Conservation (phyloP, 2,329 filamentous ascomycete species). For the Alternaria solani region DNA sequence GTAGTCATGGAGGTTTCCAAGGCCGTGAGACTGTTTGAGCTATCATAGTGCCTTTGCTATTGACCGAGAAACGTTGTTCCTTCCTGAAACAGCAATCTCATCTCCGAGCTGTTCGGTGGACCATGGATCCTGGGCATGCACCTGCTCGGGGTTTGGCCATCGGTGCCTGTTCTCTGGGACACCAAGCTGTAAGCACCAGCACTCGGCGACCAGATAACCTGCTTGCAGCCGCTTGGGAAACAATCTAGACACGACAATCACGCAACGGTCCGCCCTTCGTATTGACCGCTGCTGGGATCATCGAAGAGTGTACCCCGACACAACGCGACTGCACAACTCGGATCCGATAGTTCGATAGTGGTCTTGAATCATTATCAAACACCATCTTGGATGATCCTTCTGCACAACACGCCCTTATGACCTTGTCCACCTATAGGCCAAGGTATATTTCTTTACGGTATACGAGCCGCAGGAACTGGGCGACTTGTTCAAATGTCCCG, state of each 20-base stretch:
- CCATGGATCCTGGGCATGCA: background rate
- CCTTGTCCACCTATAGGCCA: background rate
- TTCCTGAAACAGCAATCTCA: conserved; percentile 6
- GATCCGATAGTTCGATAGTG: background rate
- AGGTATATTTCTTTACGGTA: background rate
- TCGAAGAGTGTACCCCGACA: background rate
- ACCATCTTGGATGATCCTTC: background rate
- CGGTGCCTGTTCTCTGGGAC: background rate
- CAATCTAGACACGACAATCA: conserved; percentile 4
- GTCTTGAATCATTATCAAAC: conserved; percentile 7
- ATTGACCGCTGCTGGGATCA: background rate
- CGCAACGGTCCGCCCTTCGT: conserved; percentile 1
- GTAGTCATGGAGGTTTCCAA: background rate
- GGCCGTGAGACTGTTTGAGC: background rate
- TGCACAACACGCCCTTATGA: background rate
- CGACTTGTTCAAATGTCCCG: background rate
- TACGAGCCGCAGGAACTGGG: background rate
- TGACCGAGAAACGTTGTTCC: background rate
- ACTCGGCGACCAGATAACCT: background rate
- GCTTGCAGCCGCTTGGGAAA: background rate
- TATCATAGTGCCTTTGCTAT: background rate
- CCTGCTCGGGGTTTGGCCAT: background rate
- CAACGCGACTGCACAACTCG: background rate
- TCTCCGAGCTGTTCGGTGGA: conserved; percentile 3
- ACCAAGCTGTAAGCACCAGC: background rate